A percentile compares a stretch with the other conserved stretches of the same genome.
These are phyloP conservation scores for Juglanconis sp. DNA, from an alignment of 2,329 filamentous ascomycete species.

Conservation along the genomic window DNA sequence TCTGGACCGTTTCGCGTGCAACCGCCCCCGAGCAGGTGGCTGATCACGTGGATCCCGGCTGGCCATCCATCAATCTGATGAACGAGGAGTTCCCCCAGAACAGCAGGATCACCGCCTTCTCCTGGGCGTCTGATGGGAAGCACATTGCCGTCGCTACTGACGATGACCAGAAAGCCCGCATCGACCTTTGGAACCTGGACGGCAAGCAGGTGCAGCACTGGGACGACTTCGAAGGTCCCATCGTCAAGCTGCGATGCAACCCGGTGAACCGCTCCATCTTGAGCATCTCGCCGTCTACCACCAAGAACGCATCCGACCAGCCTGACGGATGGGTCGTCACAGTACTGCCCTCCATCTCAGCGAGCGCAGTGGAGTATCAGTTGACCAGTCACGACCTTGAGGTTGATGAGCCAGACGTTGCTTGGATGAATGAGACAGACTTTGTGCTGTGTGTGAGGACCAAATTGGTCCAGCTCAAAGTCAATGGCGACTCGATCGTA, in stretches of 20 bases:
- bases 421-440: slow-evolving; percentile 57
- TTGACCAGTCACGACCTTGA: slow-evolving; percentile 49
- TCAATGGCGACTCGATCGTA: slow-evolving; percentile 44
- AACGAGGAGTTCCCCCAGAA: slow-evolving; percentile 50
- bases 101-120: slow-evolving; percentile 55
- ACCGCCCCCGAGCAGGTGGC: slow-evolving; percentile 42
- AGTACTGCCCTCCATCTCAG: slow-evolving; percentile 45
- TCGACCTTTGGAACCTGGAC: slow-evolving; percentile 55
- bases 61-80: slow-evolving; percentile 45
- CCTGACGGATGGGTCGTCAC: slow-evolving; percentile 48
- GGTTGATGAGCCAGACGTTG: slow-evolving; percentile 52
- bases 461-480: slow-evolving; percentile 46
- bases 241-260: slow-evolving; percentile 62
- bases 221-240: slow-evolving; percentile 57
- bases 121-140: slow-evolving; percentile 57
- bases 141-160: slow-evolving; percentile 58
- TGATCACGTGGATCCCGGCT: slow-evolving; percentile 43
- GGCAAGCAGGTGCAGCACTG: slow-evolving; percentile 51
- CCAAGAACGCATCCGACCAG: slow-evolving; percentile 33
- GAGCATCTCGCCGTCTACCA: slow-evolving; percentile 55
- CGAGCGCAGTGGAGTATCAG: slow-evolving; percentile 44
- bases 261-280: slow-evolving; percentile 52
- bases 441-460: slow-evolving; percentile 60
- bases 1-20: slow-evolving; percentile 62
- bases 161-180: slow-evolving; percentile 46